Base-by-base conservation (phyloP, 176 grass and related monocot species). In the Saccharum spontaneum region DNA sequence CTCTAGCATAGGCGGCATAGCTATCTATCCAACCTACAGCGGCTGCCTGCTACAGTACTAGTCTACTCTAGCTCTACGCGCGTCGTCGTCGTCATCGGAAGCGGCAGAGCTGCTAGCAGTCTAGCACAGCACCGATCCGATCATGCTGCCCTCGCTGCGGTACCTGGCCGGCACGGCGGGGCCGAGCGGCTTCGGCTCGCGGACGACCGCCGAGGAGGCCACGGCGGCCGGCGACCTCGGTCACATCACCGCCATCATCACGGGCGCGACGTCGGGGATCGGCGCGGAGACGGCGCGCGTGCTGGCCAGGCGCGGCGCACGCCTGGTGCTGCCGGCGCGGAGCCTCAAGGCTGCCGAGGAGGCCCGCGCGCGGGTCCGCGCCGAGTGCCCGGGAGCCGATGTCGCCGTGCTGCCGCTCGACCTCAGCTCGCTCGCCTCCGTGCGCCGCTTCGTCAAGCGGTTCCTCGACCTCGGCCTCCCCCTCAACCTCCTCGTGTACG, bases 251-350 rank as follows among this genome's bases (percentile, higher is more conserved):
- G 91, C 93, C 52, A 94, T 99, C 83, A 90, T 99, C 89, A 99
- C 97, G 28, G 97, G 92, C 57, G 97, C 97, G 7, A 99, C 97
- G 52, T 99, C 97, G 34, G 97, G 97, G 71, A 99, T 99, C 48
- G 97, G 97, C 1, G 93, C 86, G 60, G 97, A 99, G 88, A 96
- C 93, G 64, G 97, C 97, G 20, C 81, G 88, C 16, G 91, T 89
- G 76, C 87, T 99, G 84, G 93, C 93, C 12, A 83, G 76, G 67
- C 88, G 88, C 71, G 97, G 97, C 45, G 91, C 97, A 78, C 73
- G 97, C 76, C 79, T 99, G 59, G 90, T 99, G 60, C 83, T 99
- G 28, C 93, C 97, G 11, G 97, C 97, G 18, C 75, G 97, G 71
- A 96, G 82, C 90, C 89, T 99, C 28, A 99, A 99, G 88, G 88